Base-by-base conservation (phyloP, 2,329 filamentous ascomycete species). In the Cladorrhinum sp. region DNA sequence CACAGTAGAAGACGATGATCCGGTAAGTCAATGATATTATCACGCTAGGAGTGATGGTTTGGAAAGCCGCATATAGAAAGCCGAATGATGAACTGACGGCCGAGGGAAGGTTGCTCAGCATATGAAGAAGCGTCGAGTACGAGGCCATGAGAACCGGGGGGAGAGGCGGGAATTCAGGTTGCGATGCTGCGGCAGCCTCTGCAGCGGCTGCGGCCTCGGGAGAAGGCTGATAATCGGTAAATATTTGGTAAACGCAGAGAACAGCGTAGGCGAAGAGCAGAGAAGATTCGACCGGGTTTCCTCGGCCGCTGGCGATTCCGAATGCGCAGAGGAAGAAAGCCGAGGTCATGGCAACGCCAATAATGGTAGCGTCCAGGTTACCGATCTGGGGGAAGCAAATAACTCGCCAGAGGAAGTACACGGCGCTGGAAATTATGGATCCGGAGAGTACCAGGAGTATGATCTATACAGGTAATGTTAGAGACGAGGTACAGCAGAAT, bases 181-280 rank as follows among this genome's bases (percentile, higher is more conserved):
- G 89, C 13, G 84, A 71, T 2, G 77, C 74, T 2, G 76, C 73
- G 29, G 78, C 75, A 62, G 77, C 76, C 51, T 81, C 81, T 3
- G 80, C 75, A 2, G 79, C 77, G 27, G 85, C 82, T 29, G 82
- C 78, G 25, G 83, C 79, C n/a, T 83, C 86, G 18, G 83, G 75
- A 3, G 90, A 93, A 2, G 95, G 92, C 67, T 93, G 86, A 76
- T 98, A 98, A 76, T 99, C 95, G 69, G 95, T 99, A 75, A 98
- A 98, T 74, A 98, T 98, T 75, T 99, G 95, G 78, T 98, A 99
- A 71, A 98, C 90, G 79, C 93, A 98, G 64, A 99, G 87, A n/a
- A 96, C 95, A 63, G 97, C 86, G 75, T 99, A 99, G 70, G 95
- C 93, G 72, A 99, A 98, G 61, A 99, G 83, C 10, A 99, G 80